Evolutionary conservation across 306 rosid genomes (phyloP), one percentile per base, ranked within the genome.

Genomic region (Castanea mollissima): DNA sequence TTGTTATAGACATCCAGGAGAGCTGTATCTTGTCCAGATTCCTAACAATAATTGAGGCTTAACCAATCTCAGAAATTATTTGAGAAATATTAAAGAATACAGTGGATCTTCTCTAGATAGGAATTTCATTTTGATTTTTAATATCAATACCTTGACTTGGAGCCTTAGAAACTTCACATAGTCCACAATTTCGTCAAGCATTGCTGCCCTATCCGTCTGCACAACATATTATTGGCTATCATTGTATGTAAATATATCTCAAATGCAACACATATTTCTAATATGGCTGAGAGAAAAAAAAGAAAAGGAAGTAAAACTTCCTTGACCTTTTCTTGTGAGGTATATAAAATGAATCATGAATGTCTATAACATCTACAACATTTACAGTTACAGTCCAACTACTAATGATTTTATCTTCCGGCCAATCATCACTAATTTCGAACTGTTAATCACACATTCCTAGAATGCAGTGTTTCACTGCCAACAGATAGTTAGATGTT

Each of bases 171-270:
- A 96, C 91, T 96, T 96, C 71, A 96, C 99, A 73, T 93, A 96
- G 80, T 93, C 99, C 83, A 96, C 96, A 76, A 96, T 90, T 89
- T 96, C 99, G 14, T 96, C 99, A 64, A 96, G 98, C 98, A 96
- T 96, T 6, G 87, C 99, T 3, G 98, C 99, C 80, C 92, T 87
- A 83, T 96, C 99, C 49, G 98, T 89, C 99, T 96, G 88, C 87
- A 85, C 60, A 81, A 75, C 73, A 31, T 82, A 63, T 27, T 58
- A 65, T 27, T 29, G 74, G 2, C 51, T 20, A 71, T 81, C 76
- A 73, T 38, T 32, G 74, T 5, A 3, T 34, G 34, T 13, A 69
- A 32, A 19, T 55, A 35, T 4, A 11, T 55, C n/a, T 46, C 20
- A 69, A 51, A 29, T 49, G 9, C 16, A 55, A 55, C 20, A 63